Percentiles rank a stretch among this genome's conserved stretches.
Conservation (phyloP, 768 basidiomycete genomes). For the Dentipellis sp. region DNA sequence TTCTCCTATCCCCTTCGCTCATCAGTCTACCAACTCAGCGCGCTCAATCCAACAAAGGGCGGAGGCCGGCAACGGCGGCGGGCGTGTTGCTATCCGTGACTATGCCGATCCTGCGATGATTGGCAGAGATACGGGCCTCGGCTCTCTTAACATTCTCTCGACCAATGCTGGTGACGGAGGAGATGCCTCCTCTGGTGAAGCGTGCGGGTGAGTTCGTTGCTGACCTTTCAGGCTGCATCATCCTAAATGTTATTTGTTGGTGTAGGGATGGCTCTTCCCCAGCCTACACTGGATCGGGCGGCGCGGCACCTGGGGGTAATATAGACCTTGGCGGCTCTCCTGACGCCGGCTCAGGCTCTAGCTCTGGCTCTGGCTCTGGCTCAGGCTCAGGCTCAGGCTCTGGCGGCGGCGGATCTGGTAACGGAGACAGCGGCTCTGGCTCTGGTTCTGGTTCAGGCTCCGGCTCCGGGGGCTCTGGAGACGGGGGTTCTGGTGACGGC, state of each 20-base stretch:
- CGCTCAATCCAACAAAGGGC: constrained; percentile 3
- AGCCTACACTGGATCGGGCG: neutral
- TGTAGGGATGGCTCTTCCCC: neutral
- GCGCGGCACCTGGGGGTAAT: neutral
- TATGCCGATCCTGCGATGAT: constrained; percentile 5
- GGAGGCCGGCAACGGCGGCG: constrained; percentile 9
- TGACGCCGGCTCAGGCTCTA: neutral
- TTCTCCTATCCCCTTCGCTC: constrained; percentile 11
- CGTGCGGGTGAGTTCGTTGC: constrained; percentile 3
- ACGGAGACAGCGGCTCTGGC: too few species aligned
- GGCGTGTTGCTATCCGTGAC: constrained; percentile 4
- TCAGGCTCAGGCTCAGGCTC: neutral
- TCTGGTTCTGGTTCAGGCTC: too few species aligned
- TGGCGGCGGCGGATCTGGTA: too few species aligned
- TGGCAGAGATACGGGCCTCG: constrained; percentile 6
- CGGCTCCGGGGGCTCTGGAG: too few species aligned
- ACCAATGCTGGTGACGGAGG: constrained; percentile 13
- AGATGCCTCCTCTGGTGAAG: constrained; percentile 12
- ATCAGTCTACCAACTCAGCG: constrained; percentile 5
- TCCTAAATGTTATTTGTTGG: too few species aligned
- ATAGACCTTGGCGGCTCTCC: neutral
- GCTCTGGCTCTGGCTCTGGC: neutral
- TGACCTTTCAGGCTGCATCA: too few species aligned
- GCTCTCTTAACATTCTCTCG: constrained; percentile 8
- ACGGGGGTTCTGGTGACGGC: neutral